Conservation (phyloP, 164 flowering plant genomes). For the Echeveria elegans region DNA sequence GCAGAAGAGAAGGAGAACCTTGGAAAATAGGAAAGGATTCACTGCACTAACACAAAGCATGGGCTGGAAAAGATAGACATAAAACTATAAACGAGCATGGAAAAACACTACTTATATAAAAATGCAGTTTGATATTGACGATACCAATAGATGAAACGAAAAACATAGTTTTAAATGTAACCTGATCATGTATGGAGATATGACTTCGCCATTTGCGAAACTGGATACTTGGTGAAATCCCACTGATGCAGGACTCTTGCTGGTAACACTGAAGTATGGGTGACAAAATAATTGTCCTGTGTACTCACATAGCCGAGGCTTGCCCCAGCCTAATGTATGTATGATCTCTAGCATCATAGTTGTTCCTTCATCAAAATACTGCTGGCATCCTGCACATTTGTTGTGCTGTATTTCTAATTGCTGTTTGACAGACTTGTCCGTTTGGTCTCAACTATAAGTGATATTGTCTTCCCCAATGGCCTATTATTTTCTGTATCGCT, state of each 20-base stretch:
- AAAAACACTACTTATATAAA: background rate
- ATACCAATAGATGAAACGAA: background rate
- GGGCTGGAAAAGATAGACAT: slow-evolving; percentile 52
- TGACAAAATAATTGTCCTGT: slow-evolving; percentile 87
- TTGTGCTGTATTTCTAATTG: slow-evolving; percentile 71
- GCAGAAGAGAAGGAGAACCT: slow-evolving; percentile 72
- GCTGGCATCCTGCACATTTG: slow-evolving; percentile 86
- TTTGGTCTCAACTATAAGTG: slow-evolving; percentile 58
- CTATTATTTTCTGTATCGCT: slow-evolving; percentile 21
- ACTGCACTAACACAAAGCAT: slow-evolving; percentile 97
- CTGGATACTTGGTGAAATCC: slow-evolving; percentile 79
- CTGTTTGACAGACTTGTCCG: slow-evolving; percentile 63
- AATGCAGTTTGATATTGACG: background rate
- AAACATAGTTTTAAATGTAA: slow-evolving; percentile 14
- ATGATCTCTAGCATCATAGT: slow-evolving; percentile 54
- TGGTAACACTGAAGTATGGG: slow-evolving; percentile 75
- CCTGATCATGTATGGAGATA: slow-evolving; percentile 84
- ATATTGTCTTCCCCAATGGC: slow-evolving; percentile 65
- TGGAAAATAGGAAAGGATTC: slow-evolving; percentile 77
- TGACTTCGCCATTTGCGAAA: slow-evolving; percentile 88
- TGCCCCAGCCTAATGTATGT: slow-evolving; percentile 83
- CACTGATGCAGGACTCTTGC: slow-evolving; percentile 86
- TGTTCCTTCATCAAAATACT: slow-evolving; percentile 56
- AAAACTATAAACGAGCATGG: background rate
- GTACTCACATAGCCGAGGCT: slow-evolving; percentile 88